Evolutionary conservation across 2,329 filamentous ascomycete species (phyloP).

Genomic region (Nemania sp.): DNA sequence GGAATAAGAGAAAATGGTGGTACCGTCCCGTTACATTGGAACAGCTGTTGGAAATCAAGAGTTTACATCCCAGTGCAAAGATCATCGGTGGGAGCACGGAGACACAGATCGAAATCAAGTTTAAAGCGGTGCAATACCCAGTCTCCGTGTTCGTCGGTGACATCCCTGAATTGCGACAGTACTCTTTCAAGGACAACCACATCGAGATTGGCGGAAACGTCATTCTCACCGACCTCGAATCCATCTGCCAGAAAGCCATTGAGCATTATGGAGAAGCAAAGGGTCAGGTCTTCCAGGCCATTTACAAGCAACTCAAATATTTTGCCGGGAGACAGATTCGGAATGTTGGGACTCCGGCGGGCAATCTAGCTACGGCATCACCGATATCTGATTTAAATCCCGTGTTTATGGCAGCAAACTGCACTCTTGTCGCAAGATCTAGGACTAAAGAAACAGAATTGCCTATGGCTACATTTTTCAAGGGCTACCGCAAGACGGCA

Average conservation of each 20-base stretch:
- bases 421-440: constrained; percentile 83
- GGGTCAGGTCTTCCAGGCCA: constrained; percentile 87
- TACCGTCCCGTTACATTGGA: constrained; percentile 87
- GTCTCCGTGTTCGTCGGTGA: constrained; percentile 94
- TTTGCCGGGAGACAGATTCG: constrained; percentile 96
- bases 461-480: constrained; percentile 94
- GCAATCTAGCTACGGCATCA: constrained; percentile 92
- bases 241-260: constrained; percentile 82
- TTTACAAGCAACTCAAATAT: constrained; percentile 92
- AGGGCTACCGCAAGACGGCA: constrained; percentile 87
- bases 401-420: constrained; percentile 88
- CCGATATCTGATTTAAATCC: constrained; percentile 98
- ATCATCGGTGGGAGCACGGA: constrained; percentile 96
- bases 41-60: constrained; percentile 93
- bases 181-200: constrained; percentile 80
- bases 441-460: constrained; percentile 80
- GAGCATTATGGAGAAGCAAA: constrained; percentile 78
- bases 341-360: constrained; percentile 96
- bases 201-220: constrained; percentile 96
- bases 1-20: constrained; percentile 95
- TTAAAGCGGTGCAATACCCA: constrained; percentile 92
- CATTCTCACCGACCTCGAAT: constrained; percentile 89
- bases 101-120: constrained; percentile 98
- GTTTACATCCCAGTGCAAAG: constrained; percentile 84
- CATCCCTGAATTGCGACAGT: constrained; percentile 88